phyloP scores from a whole-genome alignment of 805 yeast genomes.

The Sugiyamaella smithiae region DNA sequence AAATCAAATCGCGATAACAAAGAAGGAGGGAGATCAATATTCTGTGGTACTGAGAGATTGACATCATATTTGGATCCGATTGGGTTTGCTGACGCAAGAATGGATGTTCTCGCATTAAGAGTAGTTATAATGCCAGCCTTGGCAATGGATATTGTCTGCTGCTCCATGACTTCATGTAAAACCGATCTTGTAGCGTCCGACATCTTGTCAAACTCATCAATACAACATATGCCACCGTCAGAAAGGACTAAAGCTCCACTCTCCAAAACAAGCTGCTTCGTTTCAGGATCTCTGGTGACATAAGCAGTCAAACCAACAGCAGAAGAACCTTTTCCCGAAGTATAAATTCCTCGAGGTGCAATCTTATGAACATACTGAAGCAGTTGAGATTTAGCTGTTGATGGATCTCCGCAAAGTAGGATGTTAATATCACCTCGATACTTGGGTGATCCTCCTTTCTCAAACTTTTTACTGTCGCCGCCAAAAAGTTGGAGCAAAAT shows the following conservation, averaged over 20 bases:
- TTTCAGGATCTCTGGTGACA: slow-evolving; percentile 89
- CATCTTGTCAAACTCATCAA: slow-evolving; percentile 99
- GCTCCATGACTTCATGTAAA: slow-evolving; percentile 98
- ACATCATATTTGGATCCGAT: slow-evolving; percentile 95
- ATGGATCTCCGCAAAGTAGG: slow-evolving; percentile 95
- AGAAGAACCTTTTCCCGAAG: slow-evolving; percentile 98
- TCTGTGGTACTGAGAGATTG: slow-evolving; percentile 88
- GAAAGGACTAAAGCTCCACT: slow-evolving; percentile 94
- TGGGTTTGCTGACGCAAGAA: slow-evolving; percentile 95
- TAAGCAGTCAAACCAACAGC: slow-evolving; percentile 99
- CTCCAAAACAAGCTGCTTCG: slow-evolving; percentile 89
- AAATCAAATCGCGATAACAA: slow-evolving; percentile 90
- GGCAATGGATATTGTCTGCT: slow-evolving; percentile 96
- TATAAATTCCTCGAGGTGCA: slow-evolving; percentile 96
- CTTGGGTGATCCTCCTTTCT: slow-evolving; percentile 75
- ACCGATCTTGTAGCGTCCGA: slow-evolving; percentile 91
- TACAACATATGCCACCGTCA: slow-evolving; percentile 98
- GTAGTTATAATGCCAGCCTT: slow-evolving; percentile 98
- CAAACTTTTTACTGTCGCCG: slow-evolving; percentile 85
- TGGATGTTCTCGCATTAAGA: slow-evolving; percentile 91
- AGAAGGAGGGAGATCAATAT: slow-evolving; percentile 96
- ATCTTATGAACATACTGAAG: slow-evolving; percentile 94
- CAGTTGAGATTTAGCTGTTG: slow-evolving; percentile 93
- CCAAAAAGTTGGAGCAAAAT: slow-evolving; percentile 90
- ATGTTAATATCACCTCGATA: slow-evolving; percentile 95